phyloP scores from a whole-genome alignment of 352 stramenopile species.

The Globisporangium heterothallicum region DNA sequence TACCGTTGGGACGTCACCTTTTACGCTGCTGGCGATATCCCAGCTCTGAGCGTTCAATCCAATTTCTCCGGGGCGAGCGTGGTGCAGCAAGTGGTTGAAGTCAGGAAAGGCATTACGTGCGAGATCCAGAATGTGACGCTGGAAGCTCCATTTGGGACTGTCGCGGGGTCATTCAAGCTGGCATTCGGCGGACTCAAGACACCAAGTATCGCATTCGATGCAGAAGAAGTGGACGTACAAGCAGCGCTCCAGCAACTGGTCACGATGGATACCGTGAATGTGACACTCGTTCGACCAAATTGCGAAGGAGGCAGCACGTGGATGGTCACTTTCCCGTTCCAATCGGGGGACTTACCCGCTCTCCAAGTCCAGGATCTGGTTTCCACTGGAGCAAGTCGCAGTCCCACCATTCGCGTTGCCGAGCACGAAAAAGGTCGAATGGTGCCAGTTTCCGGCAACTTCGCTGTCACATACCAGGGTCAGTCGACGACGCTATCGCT shows the following conservation, averaged over 20 bases:
- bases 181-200: slow-evolving; percentile 9
- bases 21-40: slow-evolving; percentile 21
- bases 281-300: slow-evolving; percentile 16
- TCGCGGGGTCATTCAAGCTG: slow-evolving; percentile 16
- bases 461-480: slow-evolving; percentile 14
- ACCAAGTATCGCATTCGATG: slow-evolving; percentile 7
- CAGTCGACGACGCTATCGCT: slow-evolving; percentile 8
- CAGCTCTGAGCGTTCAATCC: slow-evolving; percentile 9
- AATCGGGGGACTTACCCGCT: slow-evolving; percentile 17
- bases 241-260: slow-evolving; percentile 12
- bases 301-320: slow-evolving; percentile 23
- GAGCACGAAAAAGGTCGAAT: slow-evolving; percentile 8
- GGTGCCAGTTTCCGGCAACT: slow-evolving; percentile 6
- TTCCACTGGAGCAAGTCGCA: slow-evolving; percentile 11
- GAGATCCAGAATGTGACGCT: slow-evolving; percentile 23
- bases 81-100: slow-evolving; percentile 10
- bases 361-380: slow-evolving; percentile 1
- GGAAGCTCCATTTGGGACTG: neutral
- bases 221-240: slow-evolving; percentile 6
- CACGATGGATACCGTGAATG: slow-evolving; percentile 23
- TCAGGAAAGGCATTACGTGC: slow-evolving; percentile 14
- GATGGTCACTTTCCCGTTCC: slow-evolving; percentile 28
- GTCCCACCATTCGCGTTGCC: slow-evolving; percentile 4
- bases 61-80: slow-evolving; percentile 12
- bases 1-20: slow-evolving; percentile 31